Conservation (phyloP, 225 moss, liverwort and hornwort genomes). For the Lunularia cruciata region DNA sequence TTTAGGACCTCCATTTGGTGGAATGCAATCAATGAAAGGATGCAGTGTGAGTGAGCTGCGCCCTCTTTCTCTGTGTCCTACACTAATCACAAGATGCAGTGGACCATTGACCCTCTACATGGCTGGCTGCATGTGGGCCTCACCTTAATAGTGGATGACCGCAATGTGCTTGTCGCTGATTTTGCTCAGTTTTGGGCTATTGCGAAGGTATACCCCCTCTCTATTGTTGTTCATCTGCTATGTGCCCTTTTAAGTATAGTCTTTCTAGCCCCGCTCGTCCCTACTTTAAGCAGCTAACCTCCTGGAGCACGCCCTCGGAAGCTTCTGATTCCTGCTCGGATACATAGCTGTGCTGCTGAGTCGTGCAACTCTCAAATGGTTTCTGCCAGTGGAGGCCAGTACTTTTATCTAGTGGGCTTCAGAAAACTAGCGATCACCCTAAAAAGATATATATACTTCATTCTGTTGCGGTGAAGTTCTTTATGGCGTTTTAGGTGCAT, state of each 20-base stretch:
- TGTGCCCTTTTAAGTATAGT: constrained; percentile 30
- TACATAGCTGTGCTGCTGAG: background rate
- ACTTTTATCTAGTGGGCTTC: background rate
- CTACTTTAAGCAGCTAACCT: constrained; percentile 11
- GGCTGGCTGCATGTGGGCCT: constrained; percentile 60
- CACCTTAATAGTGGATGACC: constrained; percentile 60
- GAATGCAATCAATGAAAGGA: constrained; percentile 32
- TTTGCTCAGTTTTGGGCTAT: constrained; percentile 58
- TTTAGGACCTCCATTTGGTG: constrained; percentile 29
- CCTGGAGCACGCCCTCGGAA: constrained; percentile 12
- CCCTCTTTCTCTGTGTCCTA: constrained; percentile 51
- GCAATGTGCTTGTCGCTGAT: constrained; percentile 59
- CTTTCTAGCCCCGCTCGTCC: constrained; percentile 18
- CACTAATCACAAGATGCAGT: constrained; percentile 58
- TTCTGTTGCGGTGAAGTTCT: background rate
- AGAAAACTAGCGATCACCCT: background rate
- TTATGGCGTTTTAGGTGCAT: background rate
- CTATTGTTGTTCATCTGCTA: constrained; percentile 43
- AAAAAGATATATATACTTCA: background rate
- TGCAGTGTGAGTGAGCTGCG: constrained; percentile 51
- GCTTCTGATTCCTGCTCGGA: background rate
- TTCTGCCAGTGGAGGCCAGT: background rate
- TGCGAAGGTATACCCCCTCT: constrained; percentile 56
- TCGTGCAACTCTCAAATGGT: background rate
- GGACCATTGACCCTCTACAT: constrained; percentile 62